phyloP scores from a whole-genome alignment of 1,284 basidiomycete species.

The Apiotrichum montevideense region DNA sequence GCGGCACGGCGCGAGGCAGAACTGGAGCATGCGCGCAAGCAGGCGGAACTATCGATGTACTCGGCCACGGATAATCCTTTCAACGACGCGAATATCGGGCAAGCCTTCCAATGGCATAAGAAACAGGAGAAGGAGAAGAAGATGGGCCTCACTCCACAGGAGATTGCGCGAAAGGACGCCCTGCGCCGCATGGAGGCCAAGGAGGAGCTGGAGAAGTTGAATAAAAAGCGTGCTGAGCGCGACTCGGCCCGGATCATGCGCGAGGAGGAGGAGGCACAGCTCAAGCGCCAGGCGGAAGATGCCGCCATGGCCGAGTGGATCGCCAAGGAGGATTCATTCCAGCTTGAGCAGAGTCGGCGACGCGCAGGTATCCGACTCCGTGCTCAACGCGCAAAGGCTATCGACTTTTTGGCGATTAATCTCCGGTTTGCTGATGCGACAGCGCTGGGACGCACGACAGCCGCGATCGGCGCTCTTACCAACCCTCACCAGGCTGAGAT shows the following conservation, averaged over 20 bases:
- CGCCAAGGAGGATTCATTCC: conserved; percentile 93
- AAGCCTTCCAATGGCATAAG: conserved; percentile 98
- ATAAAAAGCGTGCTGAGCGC: conserved; percentile 80
- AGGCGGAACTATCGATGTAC: conserved; percentile 79
- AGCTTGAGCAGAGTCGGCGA: conserved; percentile 85
- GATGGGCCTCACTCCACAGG: conserved; percentile 70
- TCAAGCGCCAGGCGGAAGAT: conserved; percentile 83
- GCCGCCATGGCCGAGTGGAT: conserved; percentile 98
- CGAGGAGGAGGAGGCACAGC: conserved; percentile 85
- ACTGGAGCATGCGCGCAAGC: conserved; percentile 76
- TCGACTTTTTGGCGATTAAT: conserved; percentile 90
- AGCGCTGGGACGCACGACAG: conserved; percentile 45
- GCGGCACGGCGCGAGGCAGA: conserved; percentile 73
- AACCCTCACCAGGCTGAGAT: conserved; percentile 31
- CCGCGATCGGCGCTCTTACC: conserved; percentile 35
- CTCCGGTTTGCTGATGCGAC: conserved; percentile 68
- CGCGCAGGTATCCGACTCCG: conserved; percentile 89
- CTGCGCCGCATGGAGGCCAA: conserved; percentile 80
- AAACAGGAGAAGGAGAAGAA: conserved; percentile 94
- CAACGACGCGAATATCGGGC: conserved; percentile 89
- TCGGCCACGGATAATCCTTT: conserved; percentile 91
- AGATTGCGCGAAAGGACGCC: conserved; percentile 74
- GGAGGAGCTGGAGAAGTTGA: conserved; percentile 89
- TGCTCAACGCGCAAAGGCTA: conserved; percentile 91
- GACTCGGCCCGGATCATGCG: conserved; percentile 80